Percentiles rank a stretch among this genome's conserved stretches.
Evolutionary conservation across 441 rosid genomes (phyloP).

Genomic region (Mallotus japonicus): DNA sequence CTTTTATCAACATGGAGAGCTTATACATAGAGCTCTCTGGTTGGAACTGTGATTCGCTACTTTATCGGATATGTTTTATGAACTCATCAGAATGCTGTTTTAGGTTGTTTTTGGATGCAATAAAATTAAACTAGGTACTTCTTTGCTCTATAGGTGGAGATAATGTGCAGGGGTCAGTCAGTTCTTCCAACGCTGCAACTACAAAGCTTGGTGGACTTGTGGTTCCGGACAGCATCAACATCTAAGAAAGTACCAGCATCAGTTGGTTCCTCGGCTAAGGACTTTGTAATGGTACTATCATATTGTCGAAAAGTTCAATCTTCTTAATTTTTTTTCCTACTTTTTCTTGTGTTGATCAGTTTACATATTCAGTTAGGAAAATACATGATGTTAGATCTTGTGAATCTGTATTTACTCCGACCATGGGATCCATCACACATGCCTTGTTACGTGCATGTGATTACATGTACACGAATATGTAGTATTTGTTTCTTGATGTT

Average conservation of each 20-base stretch:
- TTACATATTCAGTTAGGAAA: conserved; percentile 3
- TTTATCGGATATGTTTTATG: neutral
- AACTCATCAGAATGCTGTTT: neutral
- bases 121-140: neutral
- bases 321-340: too few species aligned
- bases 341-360: conserved; percentile 5
- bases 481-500: neutral
- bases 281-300: conserved; percentile 64
- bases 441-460: neutral
- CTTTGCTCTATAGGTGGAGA: conserved; percentile 51
- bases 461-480: conserved; percentile 6
- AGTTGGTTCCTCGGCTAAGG: conserved; percentile 61
- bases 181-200: conserved; percentile 46
- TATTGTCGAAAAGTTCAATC: conserved; percentile 49
- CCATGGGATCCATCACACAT: neutral
- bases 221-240: conserved; percentile 50
- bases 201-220: conserved; percentile 54
- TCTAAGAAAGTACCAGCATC: conserved; percentile 47
- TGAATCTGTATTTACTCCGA: neutral
- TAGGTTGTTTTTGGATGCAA: neutral
- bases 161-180: conserved; percentile 54
- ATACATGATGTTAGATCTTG: conserved; percentile 10
- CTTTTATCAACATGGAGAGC: neutral
- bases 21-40: neutral
- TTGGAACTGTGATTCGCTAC: neutral